Base-by-base conservation (phyloP, 2,329 filamentous ascomycete species). In the Penicillium sp. region DNA sequence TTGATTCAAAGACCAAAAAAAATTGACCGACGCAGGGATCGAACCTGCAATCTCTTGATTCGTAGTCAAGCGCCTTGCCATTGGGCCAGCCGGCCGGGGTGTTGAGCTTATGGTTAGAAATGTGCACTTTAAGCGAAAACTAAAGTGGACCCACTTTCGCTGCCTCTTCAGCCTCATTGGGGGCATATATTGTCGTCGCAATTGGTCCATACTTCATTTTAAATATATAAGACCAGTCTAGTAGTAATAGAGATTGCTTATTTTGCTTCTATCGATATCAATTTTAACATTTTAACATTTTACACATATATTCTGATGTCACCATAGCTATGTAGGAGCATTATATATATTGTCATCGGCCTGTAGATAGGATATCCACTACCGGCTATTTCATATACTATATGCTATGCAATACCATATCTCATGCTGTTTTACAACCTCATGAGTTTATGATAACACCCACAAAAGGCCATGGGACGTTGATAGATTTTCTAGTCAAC, bases 11-110 rank as follows among this genome's bases (percentile, higher is more conserved):
- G 16, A 6, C 2, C n/a, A 62, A 68, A 71, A 71, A 63, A 58
- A 33, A 57, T 31, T 72, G 71, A 72, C 70, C 70, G 67, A 72
- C 71, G 70, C 70, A 72, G 71, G 71, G 64, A 49, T 78, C 75
- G 75, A 78, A 78, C 76, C 76, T 76, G 72, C 75, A 79, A 78
- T 78, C 76, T 78, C 74, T 77, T 78, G 76, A 78, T 78, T 76
- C 77, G 77, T 78, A 79, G 77, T 79, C 77, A 78, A 78, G 74
- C 77, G 76, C 77, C 75, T 78, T 79, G 72, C 77, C 76, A 78
- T 78, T 78, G 74, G 75, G 76, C 75, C 75, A 77, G 67, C 67
- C 64, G 68, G 62, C 68, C 68, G 4, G 49, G 19, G 13, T 45
- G 7, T 33, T 8, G 3, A 2, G 21, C 21, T 23, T 23, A 3